Evolutionary conservation across 805 yeast species (phyloP), one percentile per base, ranked within the genome.

Genomic region (Pichia membranifaciens): DNA sequence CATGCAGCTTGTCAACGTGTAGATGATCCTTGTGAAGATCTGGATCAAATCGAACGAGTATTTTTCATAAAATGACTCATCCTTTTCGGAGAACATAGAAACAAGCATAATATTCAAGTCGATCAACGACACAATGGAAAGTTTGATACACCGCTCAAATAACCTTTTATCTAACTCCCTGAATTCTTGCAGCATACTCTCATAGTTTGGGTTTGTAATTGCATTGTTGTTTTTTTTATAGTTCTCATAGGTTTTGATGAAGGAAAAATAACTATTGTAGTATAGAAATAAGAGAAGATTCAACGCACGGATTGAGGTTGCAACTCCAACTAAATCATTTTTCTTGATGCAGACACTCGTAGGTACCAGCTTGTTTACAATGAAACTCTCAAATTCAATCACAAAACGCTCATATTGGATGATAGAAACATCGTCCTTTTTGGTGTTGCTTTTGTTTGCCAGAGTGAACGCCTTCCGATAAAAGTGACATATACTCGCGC

Each of bases 1-100:
- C 13, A 59, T 21, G 28, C 46, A 52, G 12, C 51, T 49, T 18
- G 53, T 46, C 7, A 58, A 34, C 10, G 53, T 46, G 28, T 42
- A 44, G 8, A 52, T 44, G 6, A 53, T 48, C 18, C 57, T 51
- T 44, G 47, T 45, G 29, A 62, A 52, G 13, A 59, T 45, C 39
- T 52, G 53, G 15, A 61, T 44, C 18, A 62, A 40, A 45, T 60
- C 64, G 3, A 58, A 47, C 3, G 61, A 59, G 39, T 36, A 49
- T 15, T 43, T 45, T 54, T 56, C 54, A 47, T 38, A 41, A 39
- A 48, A 45, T 20, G 45, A 40, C 29, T 23, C 42, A 20, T 31
- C 47, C 45, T 31, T 41, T 18, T 34, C 45, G 43, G 43, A 46
- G 46, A 22, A 48, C 40, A 25, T 44, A 38, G 28, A 54, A 35